Percentiles rank a stretch among this genome's conserved stretches.
Conservation (phyloP, 805 yeast species). For the Candida tammaniensis region DNA sequence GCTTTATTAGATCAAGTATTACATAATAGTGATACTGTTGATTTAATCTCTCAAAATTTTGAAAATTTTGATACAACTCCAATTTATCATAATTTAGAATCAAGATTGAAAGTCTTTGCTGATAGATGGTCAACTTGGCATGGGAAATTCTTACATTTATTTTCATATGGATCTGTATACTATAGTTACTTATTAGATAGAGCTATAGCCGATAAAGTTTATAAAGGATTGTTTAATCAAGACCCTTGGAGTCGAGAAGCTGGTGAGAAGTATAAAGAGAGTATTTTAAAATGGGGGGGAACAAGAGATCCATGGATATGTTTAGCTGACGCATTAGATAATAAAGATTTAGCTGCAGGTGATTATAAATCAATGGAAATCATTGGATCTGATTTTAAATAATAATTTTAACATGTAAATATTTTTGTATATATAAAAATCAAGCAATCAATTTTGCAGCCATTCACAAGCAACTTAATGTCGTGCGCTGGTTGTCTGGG, state of each 20-base stretch:
- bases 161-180: constrained; percentile 91
- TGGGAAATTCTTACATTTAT: constrained; percentile 89
- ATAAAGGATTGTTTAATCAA: constrained; percentile 66
- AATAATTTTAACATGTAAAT: too few species aligned
- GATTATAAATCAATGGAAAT: constrained; percentile 68
- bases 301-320: constrained; percentile 85
- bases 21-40: constrained; percentile 46
- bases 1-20: constrained; percentile 82
- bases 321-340: constrained; percentile 73
- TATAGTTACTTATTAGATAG: constrained; percentile 89
- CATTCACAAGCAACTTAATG: too few species aligned
- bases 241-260: constrained; percentile 69
- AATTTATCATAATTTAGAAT: constrained; percentile 67
- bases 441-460: too few species aligned
- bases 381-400: constrained; percentile 15
- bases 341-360: constrained; percentile 59
- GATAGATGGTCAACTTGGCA: constrained; percentile 82
- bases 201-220: constrained; percentile 84
- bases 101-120: constrained; percentile 56
- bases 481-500: too few species aligned
- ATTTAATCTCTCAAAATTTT: constrained; percentile 13
- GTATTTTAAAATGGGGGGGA: constrained; percentile 91
- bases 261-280: constrained; percentile 72
- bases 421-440: too few species aligned
- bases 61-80: constrained; percentile 51